Evolutionary conservation across 2,329 filamentous ascomycete species (phyloP).

Genomic region (Fusarium chaquense): DNA sequence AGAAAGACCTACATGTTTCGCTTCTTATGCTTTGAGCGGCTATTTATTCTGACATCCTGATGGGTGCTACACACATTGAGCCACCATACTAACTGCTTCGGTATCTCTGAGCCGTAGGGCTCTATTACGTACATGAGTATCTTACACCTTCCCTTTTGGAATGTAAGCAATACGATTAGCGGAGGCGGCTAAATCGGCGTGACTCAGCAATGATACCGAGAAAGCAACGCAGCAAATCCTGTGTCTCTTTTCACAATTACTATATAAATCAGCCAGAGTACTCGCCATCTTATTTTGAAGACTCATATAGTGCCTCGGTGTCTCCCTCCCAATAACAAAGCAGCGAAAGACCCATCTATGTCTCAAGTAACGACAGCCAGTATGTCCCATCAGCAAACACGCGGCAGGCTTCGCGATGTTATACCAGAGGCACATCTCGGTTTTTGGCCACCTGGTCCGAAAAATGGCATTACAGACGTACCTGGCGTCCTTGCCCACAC

Average conservation of each 20-base stretch:
- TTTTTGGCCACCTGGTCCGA: background rate
- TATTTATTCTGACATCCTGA: no score
- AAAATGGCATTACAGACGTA: slow-evolving; percentile 1
- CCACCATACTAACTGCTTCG: background rate
- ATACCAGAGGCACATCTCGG: background rate
- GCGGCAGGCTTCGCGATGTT: background rate
- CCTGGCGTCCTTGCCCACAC: background rate
- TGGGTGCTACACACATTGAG: background rate
- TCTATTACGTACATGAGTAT: background rate
- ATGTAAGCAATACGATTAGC: no score
- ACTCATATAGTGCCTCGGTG: accelerated
- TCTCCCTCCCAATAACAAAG: accelerated
- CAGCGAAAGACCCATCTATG: background rate
- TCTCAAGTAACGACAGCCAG: background rate
- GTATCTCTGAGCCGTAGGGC: background rate
- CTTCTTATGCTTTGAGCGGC: no score
- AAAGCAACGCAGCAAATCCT: background rate
- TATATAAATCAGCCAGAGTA: background rate
- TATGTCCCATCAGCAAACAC: background rate
- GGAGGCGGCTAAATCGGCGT: background rate
- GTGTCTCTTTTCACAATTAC: accelerated
- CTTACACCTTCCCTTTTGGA: background rate
- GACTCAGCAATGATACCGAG: background rate
- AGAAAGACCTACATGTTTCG: no score
- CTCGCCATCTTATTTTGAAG: accelerated